Conservation (phyloP, 202 grass and related monocot species). For the Panicum hallii region DNA sequence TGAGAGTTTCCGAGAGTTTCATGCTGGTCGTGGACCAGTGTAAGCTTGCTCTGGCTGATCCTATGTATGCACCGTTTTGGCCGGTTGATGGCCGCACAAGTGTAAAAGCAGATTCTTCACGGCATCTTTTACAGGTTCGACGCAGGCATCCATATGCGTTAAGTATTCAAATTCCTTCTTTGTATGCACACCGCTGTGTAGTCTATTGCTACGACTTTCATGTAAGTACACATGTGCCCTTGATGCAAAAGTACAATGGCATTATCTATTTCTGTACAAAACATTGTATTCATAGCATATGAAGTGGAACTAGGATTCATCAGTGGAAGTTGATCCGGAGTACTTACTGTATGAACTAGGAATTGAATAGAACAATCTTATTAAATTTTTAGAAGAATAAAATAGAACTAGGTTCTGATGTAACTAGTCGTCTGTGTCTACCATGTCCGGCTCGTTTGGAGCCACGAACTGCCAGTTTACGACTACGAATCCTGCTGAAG, state of each 20-base stretch:
- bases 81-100: neutral
- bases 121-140: neutral
- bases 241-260: neutral
- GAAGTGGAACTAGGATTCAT: neutral
- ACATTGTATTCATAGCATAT: neutral
- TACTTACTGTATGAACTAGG: neutral
- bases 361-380: neutral
- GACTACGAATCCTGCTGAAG: neutral
- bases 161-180: conserved; percentile 4
- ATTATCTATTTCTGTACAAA: conserved; percentile 15
- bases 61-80: conserved; percentile 1
- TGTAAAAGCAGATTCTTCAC: conserved; percentile 17
- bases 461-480: neutral
- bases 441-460: neutral
- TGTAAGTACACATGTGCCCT: neutral
- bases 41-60: neutral
- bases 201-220: conserved; percentile 7
- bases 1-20: neutral
- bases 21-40: neutral
- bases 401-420: neutral
- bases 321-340: neutral
- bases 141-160: neutral
- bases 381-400: neutral
- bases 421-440: no score
- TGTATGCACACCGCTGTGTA: conserved; percentile 8